Conservation (phyloP, 2,329 filamentous ascomycete genomes). For the Beauveria pseudobassiana region DNA sequence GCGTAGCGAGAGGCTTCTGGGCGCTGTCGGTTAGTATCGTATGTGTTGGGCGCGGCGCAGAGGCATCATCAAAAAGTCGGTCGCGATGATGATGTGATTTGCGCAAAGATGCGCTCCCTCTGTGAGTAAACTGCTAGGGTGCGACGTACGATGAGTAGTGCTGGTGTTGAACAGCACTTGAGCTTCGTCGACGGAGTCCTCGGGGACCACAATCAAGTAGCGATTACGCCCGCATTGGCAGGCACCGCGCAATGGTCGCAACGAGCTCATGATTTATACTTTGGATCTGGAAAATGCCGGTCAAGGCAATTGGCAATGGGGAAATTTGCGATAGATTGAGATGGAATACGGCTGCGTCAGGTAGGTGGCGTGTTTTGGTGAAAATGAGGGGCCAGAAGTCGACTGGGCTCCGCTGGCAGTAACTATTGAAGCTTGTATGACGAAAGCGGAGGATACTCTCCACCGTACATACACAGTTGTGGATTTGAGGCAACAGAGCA, state of each 20-base stretch:
- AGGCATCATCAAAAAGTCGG: not conserved
- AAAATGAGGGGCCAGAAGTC: slow-evolving; percentile 6
- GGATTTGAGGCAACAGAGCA: too few relatives aligned
- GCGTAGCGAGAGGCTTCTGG: slow-evolving; percentile 60
- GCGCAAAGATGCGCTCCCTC: not conserved
- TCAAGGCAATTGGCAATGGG: not conserved
- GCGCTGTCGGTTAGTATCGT: not conserved
- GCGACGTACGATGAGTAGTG: slow-evolving; percentile 60
- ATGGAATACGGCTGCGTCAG: not conserved
- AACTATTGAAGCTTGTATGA: not conserved
- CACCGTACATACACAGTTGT: not conserved
- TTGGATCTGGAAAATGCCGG: not conserved
- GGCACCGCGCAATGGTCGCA: slow-evolving; percentile 58
- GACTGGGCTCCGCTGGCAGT: not conserved
- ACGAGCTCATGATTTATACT: slow-evolving; percentile 32
- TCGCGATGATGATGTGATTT: not conserved
- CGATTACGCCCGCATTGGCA: slow-evolving; percentile 83
- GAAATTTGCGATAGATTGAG: not conserved
- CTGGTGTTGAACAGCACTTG: slow-evolving; percentile 70
- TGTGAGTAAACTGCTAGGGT: not conserved
- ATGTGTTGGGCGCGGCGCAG: not conserved
- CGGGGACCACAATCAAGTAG: slow-evolving; percentile 67
- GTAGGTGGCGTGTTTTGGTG: not conserved
- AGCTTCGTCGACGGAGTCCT: slow-evolving; percentile 41
- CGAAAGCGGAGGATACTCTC: slow-evolving; percentile 3